Base-by-base conservation (phyloP, 2,329 filamentous ascomycete species). In the Colletotrichum navitas region DNA sequence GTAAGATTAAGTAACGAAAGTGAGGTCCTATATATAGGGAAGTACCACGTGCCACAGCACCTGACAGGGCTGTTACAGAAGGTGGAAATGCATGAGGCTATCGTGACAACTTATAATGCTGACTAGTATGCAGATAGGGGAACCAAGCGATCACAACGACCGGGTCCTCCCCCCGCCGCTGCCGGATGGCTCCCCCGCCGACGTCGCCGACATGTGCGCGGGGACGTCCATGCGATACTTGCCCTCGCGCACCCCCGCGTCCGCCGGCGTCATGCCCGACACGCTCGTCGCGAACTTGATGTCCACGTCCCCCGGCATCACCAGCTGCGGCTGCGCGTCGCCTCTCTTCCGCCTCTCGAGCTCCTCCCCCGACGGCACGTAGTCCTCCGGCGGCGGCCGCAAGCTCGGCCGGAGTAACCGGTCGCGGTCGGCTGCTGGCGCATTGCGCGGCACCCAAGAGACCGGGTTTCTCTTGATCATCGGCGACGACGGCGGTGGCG, bases 271-370 rank as follows among this genome's bases (percentile, higher is more conserved):
- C 68, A 67, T 63, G 7, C 71, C 68, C 12, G 68, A 65, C 29
- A 60, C 63, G 62, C 61, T 67, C 47, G 73, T 64, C 26, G 72
- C 60, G 39, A 74, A 74, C 63, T 74, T 74, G 29, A 72, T 34
- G 52, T 69, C 72, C 58, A 67, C 59, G 29, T 70, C 65, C 21
- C 61, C 68, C 3, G 68, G 58, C 52, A 73, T 51, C 4, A 76
- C 73, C 2, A 76, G 64, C 67, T 77, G 76, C 18, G 76, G 75
- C 67, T 78, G 76, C 11, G 72, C 56, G 14, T 78, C 76, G 3
- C 76, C 76, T 60, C 76, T 52, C 55, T 66, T 55, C 39, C 68
- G 65, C 60, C 76, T 66, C 71, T 64, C 71, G 61, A 74, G 43
- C 63, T 77, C 76, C n/a, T 61, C 73, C 60, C 64, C 71, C 52